These are phyloP conservation scores for Picea abies DNA, from an alignment of 83 land plant species.

Conservation along the genomic window DNA sequence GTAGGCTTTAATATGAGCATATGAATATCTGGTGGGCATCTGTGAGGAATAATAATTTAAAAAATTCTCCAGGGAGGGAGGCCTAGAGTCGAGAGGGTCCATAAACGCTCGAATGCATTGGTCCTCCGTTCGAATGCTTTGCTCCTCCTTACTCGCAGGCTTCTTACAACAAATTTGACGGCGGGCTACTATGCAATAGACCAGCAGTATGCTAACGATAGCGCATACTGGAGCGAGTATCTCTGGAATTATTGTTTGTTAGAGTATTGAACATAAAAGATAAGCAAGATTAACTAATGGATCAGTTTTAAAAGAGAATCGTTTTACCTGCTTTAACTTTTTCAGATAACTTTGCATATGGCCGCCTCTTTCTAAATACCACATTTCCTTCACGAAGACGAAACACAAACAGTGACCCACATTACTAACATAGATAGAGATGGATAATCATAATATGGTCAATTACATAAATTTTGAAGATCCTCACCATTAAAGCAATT, in stretches of 20 bases:
- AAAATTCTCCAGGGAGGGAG: constrained; percentile 12
- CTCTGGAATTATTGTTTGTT: not conserved
- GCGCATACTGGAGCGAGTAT: not conserved
- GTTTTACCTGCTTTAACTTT: not conserved
- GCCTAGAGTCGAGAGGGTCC: not conserved
- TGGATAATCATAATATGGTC: not conserved
- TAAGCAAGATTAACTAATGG: not conserved
- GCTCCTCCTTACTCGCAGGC: not conserved
- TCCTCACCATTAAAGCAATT: not conserved
- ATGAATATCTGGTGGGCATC: constrained; percentile 21
- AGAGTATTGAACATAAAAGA: not conserved
- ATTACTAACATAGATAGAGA: not conserved
- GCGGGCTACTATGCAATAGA: not conserved
- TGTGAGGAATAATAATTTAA: constrained; percentile 2
- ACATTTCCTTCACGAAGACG: not conserved
- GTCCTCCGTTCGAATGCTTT: not conserved
- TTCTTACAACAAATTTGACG: not conserved
- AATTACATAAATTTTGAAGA: not conserved
- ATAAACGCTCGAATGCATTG: not conserved
- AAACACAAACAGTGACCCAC: no score
- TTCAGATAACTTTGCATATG: no score
- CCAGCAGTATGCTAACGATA: not conserved
- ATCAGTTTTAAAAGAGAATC: not conserved
- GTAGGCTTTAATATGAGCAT: constrained; percentile 21
- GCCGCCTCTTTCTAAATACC: no score